Conservation (phyloP, 2,329 filamentous ascomycete genomes). For the Amauroascus verrucosus region DNA sequence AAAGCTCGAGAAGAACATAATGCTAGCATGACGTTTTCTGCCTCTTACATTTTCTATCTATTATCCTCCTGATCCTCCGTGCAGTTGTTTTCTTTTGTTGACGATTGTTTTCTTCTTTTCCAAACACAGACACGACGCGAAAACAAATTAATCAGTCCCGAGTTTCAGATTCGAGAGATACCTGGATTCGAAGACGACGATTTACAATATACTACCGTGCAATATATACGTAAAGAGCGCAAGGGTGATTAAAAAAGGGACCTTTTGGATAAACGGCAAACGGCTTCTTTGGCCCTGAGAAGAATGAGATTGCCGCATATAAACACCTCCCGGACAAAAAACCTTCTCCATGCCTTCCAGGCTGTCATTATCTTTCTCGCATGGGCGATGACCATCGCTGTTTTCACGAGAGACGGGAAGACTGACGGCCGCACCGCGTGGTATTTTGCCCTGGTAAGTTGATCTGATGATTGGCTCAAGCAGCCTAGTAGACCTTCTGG, state of each 20-base stretch:
- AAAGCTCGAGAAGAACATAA: neutral
- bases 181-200: neutral
- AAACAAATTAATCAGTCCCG: neutral
- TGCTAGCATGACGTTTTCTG: neutral
- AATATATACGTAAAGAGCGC: neutral
- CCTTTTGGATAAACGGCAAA: conserved; percentile 2
- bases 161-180: neutral
- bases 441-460: conserved; percentile 48
- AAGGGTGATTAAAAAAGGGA: neutral
- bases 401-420: conserved; percentile 46
- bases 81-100: neutral
- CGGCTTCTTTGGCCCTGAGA: neutral
- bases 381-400: conserved; percentile 48
- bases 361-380: conserved; percentile 48
- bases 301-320: conserved; percentile 16
- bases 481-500: neutral
- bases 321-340: conserved; percentile 40
- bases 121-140: neutral
- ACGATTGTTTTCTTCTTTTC: neutral
- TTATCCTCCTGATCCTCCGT: neutral
- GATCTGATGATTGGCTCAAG: neutral
- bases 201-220: neutral
- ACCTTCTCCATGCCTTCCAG: conserved; percentile 45
- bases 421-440: conserved; percentile 47
- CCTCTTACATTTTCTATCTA: neutral